These are phyloP conservation scores for Acaromyces ingoldii DNA, from an alignment of 1,284 basidiomycete genomes.

Conservation along the genomic window DNA sequence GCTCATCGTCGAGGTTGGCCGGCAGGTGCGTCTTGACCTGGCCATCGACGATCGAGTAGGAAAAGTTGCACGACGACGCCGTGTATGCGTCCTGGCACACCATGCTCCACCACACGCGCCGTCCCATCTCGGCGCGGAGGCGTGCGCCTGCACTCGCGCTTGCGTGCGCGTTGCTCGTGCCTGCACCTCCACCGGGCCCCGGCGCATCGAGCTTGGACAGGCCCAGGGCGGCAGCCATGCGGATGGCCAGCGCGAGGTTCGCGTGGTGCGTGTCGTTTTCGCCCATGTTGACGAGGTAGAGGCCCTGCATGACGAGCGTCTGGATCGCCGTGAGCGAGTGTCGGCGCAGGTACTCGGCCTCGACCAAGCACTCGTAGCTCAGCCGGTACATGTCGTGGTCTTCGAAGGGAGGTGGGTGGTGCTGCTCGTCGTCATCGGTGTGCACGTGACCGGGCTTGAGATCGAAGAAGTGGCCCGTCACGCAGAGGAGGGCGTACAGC, in stretches of 20 bases:
- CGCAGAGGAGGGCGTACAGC: no score
- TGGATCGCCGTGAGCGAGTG: background rate
- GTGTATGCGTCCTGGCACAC: background rate
- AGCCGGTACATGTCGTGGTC: background rate
- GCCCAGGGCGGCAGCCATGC: background rate
- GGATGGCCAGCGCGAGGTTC: background rate
- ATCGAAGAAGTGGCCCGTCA: no score
- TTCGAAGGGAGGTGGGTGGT: no score
- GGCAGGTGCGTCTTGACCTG: no score
- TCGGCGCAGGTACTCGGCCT: background rate
- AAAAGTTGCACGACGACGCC: background rate
- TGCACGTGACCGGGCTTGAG: no score
- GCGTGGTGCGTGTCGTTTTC: background rate
- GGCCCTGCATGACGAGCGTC: background rate
- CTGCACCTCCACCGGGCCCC: background rate
- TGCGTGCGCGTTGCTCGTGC: background rate
- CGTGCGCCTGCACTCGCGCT: background rate
- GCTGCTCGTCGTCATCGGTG: no score
- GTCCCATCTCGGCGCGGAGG: background rate
- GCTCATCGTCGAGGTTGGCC: no score
- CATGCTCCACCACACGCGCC: background rate
- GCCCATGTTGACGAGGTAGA: background rate
- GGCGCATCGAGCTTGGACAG: no score
- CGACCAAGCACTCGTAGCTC: background rate
- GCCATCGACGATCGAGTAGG: no score